Conservation (phyloP, 306 rosid genomes). For the Malus domestica region ASM211411v1 NC_041789.1:24325501-24326000, state of each 20-base stretch:
- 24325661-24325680: too few species aligned
- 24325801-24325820: not conserved
- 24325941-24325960: not conserved
- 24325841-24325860: not conserved
- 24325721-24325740: not conserved
- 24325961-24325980: slow-evolving; percentile 14
- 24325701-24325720: too few species aligned
- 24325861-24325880: not conserved
- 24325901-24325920: not conserved
- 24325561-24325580: too few species aligned
- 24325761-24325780: not conserved
- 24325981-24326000: slow-evolving; percentile 61
- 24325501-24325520: not conserved
- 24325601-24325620: too few species aligned
- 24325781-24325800: not conserved
- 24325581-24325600: too few species aligned
- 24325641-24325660: too few species aligned
- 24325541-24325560: too few species aligned
- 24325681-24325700: too few species aligned
- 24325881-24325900: not conserved
- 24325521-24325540: not conserved
- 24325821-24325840: not conserved
- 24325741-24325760: not conserved
- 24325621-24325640: rapidly evolving
- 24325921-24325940: not conserved